phyloP scores from a whole-genome alignment of 2,329 filamentous ascomycete species.

The Alternaria hordeiaustralica region DNA sequence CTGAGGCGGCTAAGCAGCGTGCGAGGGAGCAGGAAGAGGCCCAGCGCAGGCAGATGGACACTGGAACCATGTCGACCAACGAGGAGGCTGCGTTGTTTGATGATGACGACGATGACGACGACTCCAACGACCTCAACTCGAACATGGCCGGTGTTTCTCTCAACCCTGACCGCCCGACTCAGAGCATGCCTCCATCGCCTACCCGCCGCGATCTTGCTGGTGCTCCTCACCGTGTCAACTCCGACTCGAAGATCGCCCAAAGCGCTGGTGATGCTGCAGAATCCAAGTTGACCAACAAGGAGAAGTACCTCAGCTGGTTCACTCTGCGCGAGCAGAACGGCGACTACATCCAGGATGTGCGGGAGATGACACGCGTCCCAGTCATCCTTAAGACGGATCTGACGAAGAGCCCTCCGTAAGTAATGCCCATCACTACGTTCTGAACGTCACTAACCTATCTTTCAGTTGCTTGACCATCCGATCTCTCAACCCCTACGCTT shows the following conservation, averaged over 20 bases:
- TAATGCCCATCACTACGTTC: conserved; percentile 42
- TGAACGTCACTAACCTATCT: conserved; percentile 22
- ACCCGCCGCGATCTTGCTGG: conserved; percentile 74
- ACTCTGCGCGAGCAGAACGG: conserved; percentile 88
- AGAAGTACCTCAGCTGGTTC: conserved; percentile 94
- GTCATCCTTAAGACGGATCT: conserved; percentile 98
- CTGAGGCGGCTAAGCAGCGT: conserved; percentile 80
- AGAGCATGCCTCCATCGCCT: conserved; percentile 93
- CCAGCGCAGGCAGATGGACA: conserved; percentile 91
- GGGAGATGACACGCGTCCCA: conserved; percentile 96
- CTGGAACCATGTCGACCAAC: conserved; percentile 89
- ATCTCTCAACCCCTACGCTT: conserved; percentile 79
- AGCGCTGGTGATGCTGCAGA: conserved; percentile 72
- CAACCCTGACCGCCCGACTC: conserved; percentile 81
- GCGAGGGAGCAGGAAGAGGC: conserved; percentile 90
- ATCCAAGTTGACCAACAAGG: conserved; percentile 85
- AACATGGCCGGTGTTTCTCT: conserved; percentile 90
- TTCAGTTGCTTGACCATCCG: conserved; percentile 80
- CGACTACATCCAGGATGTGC: conserved; percentile 97
- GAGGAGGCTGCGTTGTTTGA: conserved; percentile 96
- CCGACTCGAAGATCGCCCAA: conserved; percentile 87
- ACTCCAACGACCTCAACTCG: conserved; percentile 84
- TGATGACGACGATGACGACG: conserved; percentile 83
- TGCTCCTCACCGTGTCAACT: conserved; percentile 83
- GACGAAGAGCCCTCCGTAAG: conserved; percentile 98